phyloP scores from a whole-genome alignment of 2,329 filamentous ascomycete genomes.

The Curvularia spicifera region DNA sequence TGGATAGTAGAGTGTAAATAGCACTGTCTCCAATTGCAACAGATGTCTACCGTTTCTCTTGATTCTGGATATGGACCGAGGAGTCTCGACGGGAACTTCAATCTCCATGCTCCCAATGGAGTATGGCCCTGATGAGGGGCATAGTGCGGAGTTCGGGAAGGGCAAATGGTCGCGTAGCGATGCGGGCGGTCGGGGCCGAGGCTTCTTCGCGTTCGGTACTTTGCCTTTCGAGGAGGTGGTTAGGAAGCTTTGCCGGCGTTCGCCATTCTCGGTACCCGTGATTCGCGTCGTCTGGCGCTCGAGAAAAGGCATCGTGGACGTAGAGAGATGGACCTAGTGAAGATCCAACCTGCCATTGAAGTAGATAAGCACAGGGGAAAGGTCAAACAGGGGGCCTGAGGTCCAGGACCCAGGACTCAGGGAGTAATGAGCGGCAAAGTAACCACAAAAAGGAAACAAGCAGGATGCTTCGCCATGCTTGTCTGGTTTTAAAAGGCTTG shows the following conservation, averaged over 20 bases:
- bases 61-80: slow-evolving; percentile 59
- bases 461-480: slow-evolving; percentile 22
- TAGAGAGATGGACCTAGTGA: background rate
- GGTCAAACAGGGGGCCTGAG: background rate
- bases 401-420: slow-evolving; percentile 5
- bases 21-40: slow-evolving; percentile 64
- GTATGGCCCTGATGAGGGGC: slow-evolving; percentile 61
- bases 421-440: background rate
- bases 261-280: slow-evolving; percentile 31
- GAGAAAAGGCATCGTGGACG: slow-evolving; percentile 34
- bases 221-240: slow-evolving; percentile 30
- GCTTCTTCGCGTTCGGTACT: slow-evolving; percentile 55
- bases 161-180: slow-evolving; percentile 57
- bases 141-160: slow-evolving; percentile 55
- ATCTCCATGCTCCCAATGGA: slow-evolving; percentile 59
- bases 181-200: slow-evolving; percentile 56
- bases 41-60: slow-evolving; percentile 56
- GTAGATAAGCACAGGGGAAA: slow-evolving; percentile 6
- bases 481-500: slow-evolving; percentile 1
- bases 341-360: slow-evolving; percentile 8
- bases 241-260: slow-evolving; percentile 27
- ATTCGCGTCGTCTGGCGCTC: slow-evolving; percentile 39
- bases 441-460: background rate
- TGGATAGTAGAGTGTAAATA: slow-evolving; percentile 72
- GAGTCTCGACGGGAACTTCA: slow-evolving; percentile 58